These are phyloP conservation scores for Plenodomus tracheiphilus DNA, from an alignment of 2,329 filamentous ascomycete species.

Conservation along the genomic window DNA sequence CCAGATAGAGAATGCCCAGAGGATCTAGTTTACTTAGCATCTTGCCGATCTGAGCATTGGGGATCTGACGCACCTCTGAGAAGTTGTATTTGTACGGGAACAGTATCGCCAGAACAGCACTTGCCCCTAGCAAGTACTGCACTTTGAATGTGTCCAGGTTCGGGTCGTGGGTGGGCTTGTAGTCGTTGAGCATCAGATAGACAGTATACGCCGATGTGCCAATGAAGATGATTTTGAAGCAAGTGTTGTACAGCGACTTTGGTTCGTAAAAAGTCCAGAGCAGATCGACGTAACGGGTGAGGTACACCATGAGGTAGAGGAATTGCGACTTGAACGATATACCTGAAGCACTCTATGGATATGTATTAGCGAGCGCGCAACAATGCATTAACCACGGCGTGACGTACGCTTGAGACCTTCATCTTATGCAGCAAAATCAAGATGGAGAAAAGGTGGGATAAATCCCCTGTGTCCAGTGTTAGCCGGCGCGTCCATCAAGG, in stretches of 20 bases:
- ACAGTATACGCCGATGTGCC: slow-evolving; percentile 87
- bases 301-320: slow-evolving; percentile 90
- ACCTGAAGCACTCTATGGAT: slow-evolving; percentile 83
- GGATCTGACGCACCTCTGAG: slow-evolving; percentile 57
- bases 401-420: slow-evolving; percentile 77
- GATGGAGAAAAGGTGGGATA: slow-evolving; percentile 93
- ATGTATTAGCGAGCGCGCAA: slow-evolving; percentile 17
- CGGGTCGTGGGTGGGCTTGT: slow-evolving; percentile 95
- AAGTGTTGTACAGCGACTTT: slow-evolving; percentile 75
- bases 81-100: slow-evolving; percentile 84
- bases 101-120: slow-evolving; percentile 75
- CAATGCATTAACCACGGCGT: not conserved
- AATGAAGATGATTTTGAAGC: slow-evolving; percentile 97
- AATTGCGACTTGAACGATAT: slow-evolving; percentile 99
- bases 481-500: slow-evolving; percentile 12
- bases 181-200: slow-evolving; percentile 97
- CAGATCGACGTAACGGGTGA: slow-evolving; percentile 89
- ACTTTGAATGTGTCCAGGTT: slow-evolving; percentile 98
- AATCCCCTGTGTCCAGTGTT: slow-evolving; percentile 67
- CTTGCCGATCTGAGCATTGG: not conserved
- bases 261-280: slow-evolving; percentile 81
- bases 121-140: slow-evolving; percentile 85
- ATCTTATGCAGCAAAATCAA: slow-evolving; percentile 97
- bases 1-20: slow-evolving; percentile 99
- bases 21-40: slow-evolving; percentile 61